phyloP scores from a whole-genome alignment of 257 asterid species.

The Lavandula angustifolia region DNA sequence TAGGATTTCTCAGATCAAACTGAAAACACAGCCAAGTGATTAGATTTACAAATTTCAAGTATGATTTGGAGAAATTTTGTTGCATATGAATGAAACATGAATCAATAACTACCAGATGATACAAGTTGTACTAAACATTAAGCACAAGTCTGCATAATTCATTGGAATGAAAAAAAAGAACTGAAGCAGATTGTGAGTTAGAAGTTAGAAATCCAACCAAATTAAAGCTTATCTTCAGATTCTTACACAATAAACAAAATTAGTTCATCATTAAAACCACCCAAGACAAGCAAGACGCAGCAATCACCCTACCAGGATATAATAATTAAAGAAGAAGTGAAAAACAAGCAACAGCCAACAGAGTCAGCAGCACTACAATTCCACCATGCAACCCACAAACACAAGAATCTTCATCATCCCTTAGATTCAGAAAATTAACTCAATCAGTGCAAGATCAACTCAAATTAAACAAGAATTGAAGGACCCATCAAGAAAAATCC shows the following conservation, averaged over 20 bases:
- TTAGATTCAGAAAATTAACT: constrained; percentile 9
- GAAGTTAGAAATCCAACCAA: not conserved
- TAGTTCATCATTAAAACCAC: not conserved
- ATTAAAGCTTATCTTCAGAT: constrained; percentile 1
- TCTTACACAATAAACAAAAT: not conserved
- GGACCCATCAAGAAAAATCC: too few relatives aligned
- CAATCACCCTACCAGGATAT: not conserved
- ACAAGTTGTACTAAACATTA: not conserved
- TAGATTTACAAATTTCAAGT: not conserved
- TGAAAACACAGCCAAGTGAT: not conserved
- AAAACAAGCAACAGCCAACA: not conserved
- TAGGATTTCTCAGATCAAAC: not conserved
- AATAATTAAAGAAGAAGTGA: too few relatives aligned
- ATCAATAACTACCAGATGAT: not conserved
- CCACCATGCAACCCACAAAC: constrained; percentile 9
- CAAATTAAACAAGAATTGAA: not conserved
- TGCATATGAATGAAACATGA: not conserved
- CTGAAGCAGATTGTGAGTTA: too few relatives aligned
- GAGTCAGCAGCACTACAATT: not conserved
- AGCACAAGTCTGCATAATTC: not conserved
- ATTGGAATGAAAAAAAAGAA: not conserved
- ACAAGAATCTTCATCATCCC: not conserved
- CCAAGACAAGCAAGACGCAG: not conserved
- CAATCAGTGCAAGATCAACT: not conserved
- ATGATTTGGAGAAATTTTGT: not conserved